Base-by-base conservation (phyloP, 2,329 filamentous ascomycete species). In the Exophiala aquamarina region DNA sequence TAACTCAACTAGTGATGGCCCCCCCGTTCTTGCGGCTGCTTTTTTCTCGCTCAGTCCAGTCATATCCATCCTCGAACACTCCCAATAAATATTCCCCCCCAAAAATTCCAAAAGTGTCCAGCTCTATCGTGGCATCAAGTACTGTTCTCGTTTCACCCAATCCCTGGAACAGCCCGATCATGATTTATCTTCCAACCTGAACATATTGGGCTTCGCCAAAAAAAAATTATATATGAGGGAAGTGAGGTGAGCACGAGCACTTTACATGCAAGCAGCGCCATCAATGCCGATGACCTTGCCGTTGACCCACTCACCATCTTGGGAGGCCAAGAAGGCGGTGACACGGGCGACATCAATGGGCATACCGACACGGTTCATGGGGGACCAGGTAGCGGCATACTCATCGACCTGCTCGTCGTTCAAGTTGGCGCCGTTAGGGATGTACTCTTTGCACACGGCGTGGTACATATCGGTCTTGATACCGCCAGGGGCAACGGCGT, bases 401-500 rank as follows among this genome's bases (percentile, higher is more conserved):
- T 57, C 55, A 41, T 59, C 55, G 44, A 57, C 50, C 41, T 55
- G 52, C 14, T 60, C 52, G 35, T 56, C 51, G 37, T n/a, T 42
- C 43, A 54, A 60, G 48, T 64, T 61, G 11, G 56, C 60, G 23
- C 67, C 69, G 45, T 62, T 62, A 34, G 69, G 69, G 26, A 72
- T 69, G 60, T 72, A 72, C 43, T 71, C 61, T 45, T 64, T 47
- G 56, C 57, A 61, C 34, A 61, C 58, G 28, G 55, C 57, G 67
- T 84, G 77, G 68, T 81, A 84, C 82, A 85, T 84, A 58, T 84
- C 82, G 11, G 77, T 82, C 70, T 83, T 83, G 66, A 83, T 83
- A 11, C 81, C 82, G 46, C 82, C 83, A 0, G 83, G 83, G 0
- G 83, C 83, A 23, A 86, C 74, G 35, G 78, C 80, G 61, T 86